Percentiles rank a stretch among this genome's conserved stretches.
Evolutionary conservation across 2,329 filamentous ascomycete species (phyloP).

Genomic region (Diaporthe capsici): DNA sequence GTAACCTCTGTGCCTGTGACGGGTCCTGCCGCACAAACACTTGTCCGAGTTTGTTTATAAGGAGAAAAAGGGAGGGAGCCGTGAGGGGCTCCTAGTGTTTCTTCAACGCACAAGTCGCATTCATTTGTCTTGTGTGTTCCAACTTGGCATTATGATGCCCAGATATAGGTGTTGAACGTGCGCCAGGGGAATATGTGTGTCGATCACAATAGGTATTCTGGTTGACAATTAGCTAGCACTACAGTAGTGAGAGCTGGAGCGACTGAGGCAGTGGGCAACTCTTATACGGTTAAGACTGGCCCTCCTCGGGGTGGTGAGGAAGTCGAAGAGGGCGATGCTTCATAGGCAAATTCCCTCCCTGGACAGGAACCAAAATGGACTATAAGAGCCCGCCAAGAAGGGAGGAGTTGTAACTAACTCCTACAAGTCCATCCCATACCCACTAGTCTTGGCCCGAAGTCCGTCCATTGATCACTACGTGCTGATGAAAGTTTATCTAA

Average conservation of each 20-base stretch:
- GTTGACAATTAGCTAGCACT: background rate
- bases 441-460: conserved; percentile 3
- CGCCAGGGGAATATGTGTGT: background rate
- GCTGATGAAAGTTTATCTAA: background rate
- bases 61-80: background rate
- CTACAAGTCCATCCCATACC: background rate
- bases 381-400: background rate
- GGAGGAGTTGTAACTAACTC: background rate
- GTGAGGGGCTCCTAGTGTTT: conserved; percentile 8
- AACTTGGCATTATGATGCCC: background rate
- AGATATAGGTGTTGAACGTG: background rate
- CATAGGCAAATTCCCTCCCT: too few relatives aligned
- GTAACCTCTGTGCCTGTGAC: conserved; percentile 3
- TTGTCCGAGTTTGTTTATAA: conserved; percentile 18
- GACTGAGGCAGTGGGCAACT: background rate
- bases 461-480: background rate
- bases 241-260: background rate
- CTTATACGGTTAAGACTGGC: background rate
- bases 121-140: background rate
- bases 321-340: background rate
- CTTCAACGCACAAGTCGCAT: background rate
- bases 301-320: background rate
- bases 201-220: background rate
- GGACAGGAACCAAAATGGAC: background rate
- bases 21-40: conserved; percentile 23